A percentile compares a stretch with the other conserved stretches of the same genome.
These are phyloP conservation scores for Lentinus polychrous DNA, from an alignment of 1,284 basidiomycete species.

Conservation along the genomic window DNA sequence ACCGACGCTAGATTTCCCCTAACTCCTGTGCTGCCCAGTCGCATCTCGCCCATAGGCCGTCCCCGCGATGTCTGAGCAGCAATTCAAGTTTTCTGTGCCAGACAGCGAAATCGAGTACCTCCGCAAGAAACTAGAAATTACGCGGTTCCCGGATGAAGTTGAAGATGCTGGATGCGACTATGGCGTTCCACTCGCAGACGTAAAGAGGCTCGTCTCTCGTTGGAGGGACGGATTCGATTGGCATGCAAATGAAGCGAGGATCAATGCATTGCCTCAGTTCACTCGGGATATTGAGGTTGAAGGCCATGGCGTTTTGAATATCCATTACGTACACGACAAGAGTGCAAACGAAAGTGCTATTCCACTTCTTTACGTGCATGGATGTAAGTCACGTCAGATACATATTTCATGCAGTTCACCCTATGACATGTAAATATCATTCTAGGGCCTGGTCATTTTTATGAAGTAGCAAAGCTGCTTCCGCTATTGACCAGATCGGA, in stretches of 20 bases:
- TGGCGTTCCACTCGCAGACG: conserved; percentile 15
- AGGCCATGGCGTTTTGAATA: conserved; percentile 29
- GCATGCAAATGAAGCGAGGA: conserved; percentile 30
- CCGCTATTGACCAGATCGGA: conserved; percentile 39
- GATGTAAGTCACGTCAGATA: conserved; percentile 34
- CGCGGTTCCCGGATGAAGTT: conserved; percentile 42
- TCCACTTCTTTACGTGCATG: conserved; percentile 41
- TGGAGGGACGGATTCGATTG: conserved; percentile 40
- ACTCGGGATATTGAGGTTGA: conserved; percentile 34
- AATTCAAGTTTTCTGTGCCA: conserved; percentile 37
- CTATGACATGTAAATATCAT: neutral
- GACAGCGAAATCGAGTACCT: conserved; percentile 31
- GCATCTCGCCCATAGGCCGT: no score
- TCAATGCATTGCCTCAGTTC: conserved; percentile 40
- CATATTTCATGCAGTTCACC: no score
- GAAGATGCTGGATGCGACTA: conserved; percentile 15
- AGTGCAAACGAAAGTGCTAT: conserved; percentile 31
- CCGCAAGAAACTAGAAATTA: conserved; percentile 33
- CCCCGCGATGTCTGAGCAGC: conserved; percentile 18
- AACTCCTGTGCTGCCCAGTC: no score
- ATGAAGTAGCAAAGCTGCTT: conserved; percentile 48
- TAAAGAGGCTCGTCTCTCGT: conserved; percentile 29
- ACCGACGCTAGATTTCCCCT: no score
- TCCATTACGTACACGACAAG: conserved; percentile 37
- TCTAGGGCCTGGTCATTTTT: conserved; percentile 54